Conservation (phyloP, 1,139 yeast species). For the Candida pseudoviswanathii region DNA sequence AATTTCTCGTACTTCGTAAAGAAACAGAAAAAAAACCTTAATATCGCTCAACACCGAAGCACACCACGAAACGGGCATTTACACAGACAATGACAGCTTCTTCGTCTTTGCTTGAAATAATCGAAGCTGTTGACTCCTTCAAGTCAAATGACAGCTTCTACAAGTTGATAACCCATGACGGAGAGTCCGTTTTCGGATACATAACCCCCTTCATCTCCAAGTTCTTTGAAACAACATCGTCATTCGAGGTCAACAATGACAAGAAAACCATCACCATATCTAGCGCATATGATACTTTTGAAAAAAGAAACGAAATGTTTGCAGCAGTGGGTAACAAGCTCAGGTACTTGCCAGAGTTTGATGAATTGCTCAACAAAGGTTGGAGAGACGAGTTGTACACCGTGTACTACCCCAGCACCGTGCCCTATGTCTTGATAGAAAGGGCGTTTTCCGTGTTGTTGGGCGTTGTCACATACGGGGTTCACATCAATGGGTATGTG, state of each 20-base stretch:
- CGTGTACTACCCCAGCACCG: conserved; percentile 56
- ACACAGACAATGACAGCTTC: conserved; percentile 13
- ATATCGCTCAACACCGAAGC: neutral
- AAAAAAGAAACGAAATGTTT: conserved; percentile 49
- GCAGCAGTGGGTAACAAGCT: conserved; percentile 46
- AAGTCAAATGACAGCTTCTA: conserved; percentile 31
- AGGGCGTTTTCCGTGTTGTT: conserved; percentile 78
- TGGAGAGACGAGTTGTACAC: conserved; percentile 90
- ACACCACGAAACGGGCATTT: too few relatives aligned
- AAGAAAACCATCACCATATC: conserved; percentile 38
- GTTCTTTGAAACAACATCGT: conserved; percentile 26
- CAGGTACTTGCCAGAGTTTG: conserved; percentile 39
- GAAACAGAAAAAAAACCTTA: neutral
- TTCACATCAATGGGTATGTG: conserved; percentile 80
- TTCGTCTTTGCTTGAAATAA: conserved; percentile 14
- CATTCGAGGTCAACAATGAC: conserved; percentile 35
- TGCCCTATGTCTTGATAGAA: conserved; percentile 71
- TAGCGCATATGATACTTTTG: conserved; percentile 42
- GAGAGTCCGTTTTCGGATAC: conserved; percentile 50
- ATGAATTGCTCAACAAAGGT: conserved; percentile 53
- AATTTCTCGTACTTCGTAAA: neutral
- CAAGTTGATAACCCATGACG: conserved; percentile 54
- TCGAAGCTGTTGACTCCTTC: conserved; percentile 54
- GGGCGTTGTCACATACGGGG: conserved; percentile 90
- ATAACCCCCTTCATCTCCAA: conserved; percentile 49